Evolutionary conservation across 2,329 filamentous ascomycete species (phyloP), one percentile per base, ranked within the genome.

Genomic region (Xylariaceae sp.): DNA sequence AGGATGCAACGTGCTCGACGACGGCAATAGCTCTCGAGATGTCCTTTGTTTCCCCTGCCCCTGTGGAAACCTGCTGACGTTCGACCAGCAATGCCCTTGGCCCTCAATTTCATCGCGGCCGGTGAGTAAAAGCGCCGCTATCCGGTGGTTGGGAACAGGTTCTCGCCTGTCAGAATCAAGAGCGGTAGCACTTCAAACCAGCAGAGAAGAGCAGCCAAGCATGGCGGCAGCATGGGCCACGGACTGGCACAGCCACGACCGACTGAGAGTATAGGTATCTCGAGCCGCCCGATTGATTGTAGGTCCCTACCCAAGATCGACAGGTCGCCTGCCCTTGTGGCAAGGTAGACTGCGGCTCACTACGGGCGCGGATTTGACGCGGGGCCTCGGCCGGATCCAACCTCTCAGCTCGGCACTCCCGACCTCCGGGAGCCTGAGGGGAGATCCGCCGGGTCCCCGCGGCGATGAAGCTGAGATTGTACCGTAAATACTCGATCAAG

Each of bases 401-500:
- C 75, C 70, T 58, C 44, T 43, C 42, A 39, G 31, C 29, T 34
- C 28, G 30, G 16, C 21, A 25, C 11, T 32, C 33, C 35, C 40
- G 21, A 19, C 42, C 28, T 19, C 13, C 5, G 19, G 36, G 27
- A 18, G 32, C 19, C 19, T 32, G 42, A 37, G 41, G 40, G 62
- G 61, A 68, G 64, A 68, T 61, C 56, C 40, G 29, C 33, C 36
- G 42, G 36, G 35, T 45, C 10, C 14, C 50, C 58, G 65, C 45
- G 51, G 57, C 63, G 54, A 75, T 67, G 75, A 88, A 76, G 85
- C 85, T 90, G 85, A 92, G 85, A 90, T 81, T 80, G 82, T 77
- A 92, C 85, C 84, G 85, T 89, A 70, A 83, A 72, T 80, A 90
- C 84, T 90, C 84, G 85, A 92, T 85, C 85, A 92, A 92, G 85